phyloP scores from a whole-genome alignment of 208 protist species.

The Acanthamoeba divionensis region DNA sequence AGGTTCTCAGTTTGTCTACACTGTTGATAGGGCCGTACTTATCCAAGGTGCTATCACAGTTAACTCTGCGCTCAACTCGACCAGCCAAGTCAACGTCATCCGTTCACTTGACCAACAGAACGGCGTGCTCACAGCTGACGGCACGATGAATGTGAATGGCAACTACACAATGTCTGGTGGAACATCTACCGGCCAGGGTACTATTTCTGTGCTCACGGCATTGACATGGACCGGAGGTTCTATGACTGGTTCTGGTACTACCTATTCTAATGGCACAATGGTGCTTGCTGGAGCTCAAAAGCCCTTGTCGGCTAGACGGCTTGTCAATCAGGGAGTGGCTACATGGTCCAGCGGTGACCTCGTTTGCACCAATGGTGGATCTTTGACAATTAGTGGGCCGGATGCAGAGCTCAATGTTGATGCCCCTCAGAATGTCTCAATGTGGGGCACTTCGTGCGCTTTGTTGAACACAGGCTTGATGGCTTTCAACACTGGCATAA shows the following conservation, averaged over 20 bases:
- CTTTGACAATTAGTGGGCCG: not conserved
- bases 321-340: constrained; percentile 29
- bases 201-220: not conserved
- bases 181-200: not conserved
- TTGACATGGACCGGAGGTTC: not conserved
- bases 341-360: constrained; percentile 36
- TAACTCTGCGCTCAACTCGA: no score
- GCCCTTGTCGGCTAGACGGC: not conserved
- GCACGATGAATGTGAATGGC: not conserved
- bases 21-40: no score
- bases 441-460: not conserved
- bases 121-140: not conserved
- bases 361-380: not conserved
- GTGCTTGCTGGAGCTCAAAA: not conserved
- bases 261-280: not conserved
- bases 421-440: not conserved
- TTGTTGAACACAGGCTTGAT: not conserved
- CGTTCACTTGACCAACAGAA: no score
- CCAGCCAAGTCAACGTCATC: no score
- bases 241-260: constrained; percentile 7
- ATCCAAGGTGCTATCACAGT: no score
- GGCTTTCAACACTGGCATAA: not conserved
- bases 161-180: not conserved
- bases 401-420: not conserved
- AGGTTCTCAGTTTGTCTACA: no score